Evolutionary conservation across 2,329 filamentous ascomycete genomes (phyloP), one percentile per base, ranked within the genome.

Genomic region (Ophiostoma sp.): DNA sequence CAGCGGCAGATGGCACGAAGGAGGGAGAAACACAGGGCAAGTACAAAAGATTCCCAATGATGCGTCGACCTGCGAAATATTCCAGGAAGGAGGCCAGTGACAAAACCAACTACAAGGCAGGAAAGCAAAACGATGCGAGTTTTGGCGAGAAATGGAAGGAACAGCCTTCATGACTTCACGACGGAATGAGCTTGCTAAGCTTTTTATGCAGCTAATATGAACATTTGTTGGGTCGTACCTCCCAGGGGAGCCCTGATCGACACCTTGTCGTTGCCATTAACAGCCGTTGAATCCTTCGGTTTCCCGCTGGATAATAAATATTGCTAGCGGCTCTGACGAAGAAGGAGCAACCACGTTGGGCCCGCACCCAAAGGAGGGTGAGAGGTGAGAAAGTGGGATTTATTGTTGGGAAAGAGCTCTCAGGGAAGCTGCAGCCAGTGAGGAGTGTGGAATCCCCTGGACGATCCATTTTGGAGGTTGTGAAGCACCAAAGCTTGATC

Each of bases 1-100:
- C 45, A 69, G 66, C 28, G 42, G 42, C 17, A 50, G 66, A 69
- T 68, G 63, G 42, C 64, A 52, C 28, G 45, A 52, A 17, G 17
- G 45, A 33, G 28, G 11, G 45, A 28, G 28, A 31, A 15, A 52
- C 42, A 33, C 39, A 33, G 36, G n/a, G 59, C 59, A 48, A 66
- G 36, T 31, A 9, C 22, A 5, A 12, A 66, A 17, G 36, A 66
- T 45, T 17, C 36, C 39, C 42, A 28, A 33, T 45, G 39, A 25
- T 68, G 39, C 42, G 25, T 3, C 25, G 7, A 17, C n/a, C 22
- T n/a, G 7, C 8, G 33, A 8, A 36, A 8, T 3, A 36, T 8
- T 31, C 25, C 7, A 50, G 17, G 22, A 31, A 68, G 42, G 42
- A 68, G 17, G 25, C 39, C 28, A 33, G 15, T 15, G 22, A 31